Evolutionary conservation across 2,329 filamentous ascomycete genomes (phyloP), one percentile per base, ranked within the genome.

Genomic region (Sporothrix pallida): DNA sequence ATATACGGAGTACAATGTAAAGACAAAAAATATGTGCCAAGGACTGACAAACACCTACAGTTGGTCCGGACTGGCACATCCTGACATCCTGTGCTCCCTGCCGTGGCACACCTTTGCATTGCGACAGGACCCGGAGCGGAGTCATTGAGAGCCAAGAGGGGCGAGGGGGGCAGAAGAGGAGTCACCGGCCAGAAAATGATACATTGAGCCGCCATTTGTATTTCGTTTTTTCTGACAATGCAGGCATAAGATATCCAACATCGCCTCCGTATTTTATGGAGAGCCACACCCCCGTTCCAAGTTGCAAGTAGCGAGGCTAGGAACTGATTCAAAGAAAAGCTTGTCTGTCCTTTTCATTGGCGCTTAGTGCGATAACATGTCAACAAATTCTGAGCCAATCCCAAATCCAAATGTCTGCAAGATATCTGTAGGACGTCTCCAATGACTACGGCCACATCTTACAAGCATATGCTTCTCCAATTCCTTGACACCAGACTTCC

Each of bases 61-160:
- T 23, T 65, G 37, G 62, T 46, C 62, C 62, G 62, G 62, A 20
- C 62, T 63, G 44, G 10, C 60, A 63, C n/a, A 44, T 63, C 7
- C 7, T 48, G 46, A 13, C 46, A 12, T 52, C 13, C 58, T 65
- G 60, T 63, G 42, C 62, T 46, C 62, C 60, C 62, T 65, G 10
- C 62, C 60, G 62, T 26, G 42, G 42, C 62, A 56, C 52, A 56
- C 20, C n/a, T 56, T 52, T 17, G n/a, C 48, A 52, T 52, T 52
- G 15, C 15, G 48, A 52, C 15, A 52, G 48, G 15, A 17, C 48
- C 13, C 48, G n/a, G n/a, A 26, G 20, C 52, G 62, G 62, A 15
- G 62, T 63, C 37, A 31, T 58, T 37, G 3, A 37, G 52, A 56
- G n/a, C n/a, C 52, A 26, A 56, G 20, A 23, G 52, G 52, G 52